phyloP scores from a whole-genome alignment of 192 early-diverging fungal genomes.

The Jimgerdemannia lactiflua region DNA sequence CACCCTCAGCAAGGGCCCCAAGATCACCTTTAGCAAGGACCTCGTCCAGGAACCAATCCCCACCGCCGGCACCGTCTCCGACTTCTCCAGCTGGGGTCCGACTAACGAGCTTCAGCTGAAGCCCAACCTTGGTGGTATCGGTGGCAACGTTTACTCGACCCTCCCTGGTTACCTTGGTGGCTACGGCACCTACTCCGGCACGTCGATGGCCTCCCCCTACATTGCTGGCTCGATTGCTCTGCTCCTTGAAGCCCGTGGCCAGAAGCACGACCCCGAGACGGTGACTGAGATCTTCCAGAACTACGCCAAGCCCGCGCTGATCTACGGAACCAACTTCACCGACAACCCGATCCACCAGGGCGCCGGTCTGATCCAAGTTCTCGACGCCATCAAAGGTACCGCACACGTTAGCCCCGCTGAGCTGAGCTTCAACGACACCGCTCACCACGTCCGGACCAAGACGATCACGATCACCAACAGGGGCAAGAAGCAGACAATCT shows the following conservation, averaged over 20 bases:
- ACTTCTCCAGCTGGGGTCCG: constrained; percentile 74
- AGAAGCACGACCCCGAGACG: constrained; percentile 10
- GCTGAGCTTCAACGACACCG: constrained; percentile 50
- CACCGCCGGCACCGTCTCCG: constrained; percentile 60
- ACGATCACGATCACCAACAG: constrained; percentile 39
- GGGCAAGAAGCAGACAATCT: constrained; percentile 25
- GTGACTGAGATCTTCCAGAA: constrained; percentile 33
- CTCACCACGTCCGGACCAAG: constrained; percentile 21
- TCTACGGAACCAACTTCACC: constrained; percentile 1
- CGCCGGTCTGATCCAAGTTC: constrained; percentile 51
- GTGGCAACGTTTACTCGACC: constrained; percentile 51
- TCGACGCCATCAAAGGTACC: constrained; percentile 31
- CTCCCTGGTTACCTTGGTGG: constrained; percentile 35
- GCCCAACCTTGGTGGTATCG: constrained; percentile 48
- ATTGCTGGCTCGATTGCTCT: constrained; percentile 45
- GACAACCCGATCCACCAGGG: constrained; percentile 41
- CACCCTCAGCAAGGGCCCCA: constrained; percentile 26
- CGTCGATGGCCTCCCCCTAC: constrained; percentile 63
- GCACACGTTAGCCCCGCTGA: constrained; percentile 37
- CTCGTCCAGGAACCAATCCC: constrained; percentile 42
- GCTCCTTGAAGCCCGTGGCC: constrained; percentile 30
- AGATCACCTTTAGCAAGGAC: constrained; percentile 27
- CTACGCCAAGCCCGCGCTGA: constrained; percentile 19
- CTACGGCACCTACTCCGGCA: constrained; percentile 47
- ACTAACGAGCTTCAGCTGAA: constrained; percentile 62